These are phyloP conservation scores for Arthrobotrys pseudoclavata DNA, from an alignment of 2,329 filamentous ascomycete species.

Conservation along the genomic window DNA sequence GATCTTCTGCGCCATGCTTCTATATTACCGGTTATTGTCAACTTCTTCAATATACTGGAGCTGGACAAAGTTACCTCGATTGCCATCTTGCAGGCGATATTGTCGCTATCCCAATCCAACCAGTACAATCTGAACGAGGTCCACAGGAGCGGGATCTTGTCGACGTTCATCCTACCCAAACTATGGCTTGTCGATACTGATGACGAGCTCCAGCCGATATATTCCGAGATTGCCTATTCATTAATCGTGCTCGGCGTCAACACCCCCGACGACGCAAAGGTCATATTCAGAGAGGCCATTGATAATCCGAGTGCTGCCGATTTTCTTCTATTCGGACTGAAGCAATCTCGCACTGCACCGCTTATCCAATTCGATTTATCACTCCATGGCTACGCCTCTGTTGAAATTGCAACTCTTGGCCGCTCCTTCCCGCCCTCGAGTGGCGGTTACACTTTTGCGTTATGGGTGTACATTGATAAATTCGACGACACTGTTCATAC, in stretches of 20 bases:
- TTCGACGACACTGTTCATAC: constrained; percentile 90
- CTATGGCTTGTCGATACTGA: constrained; percentile 65
- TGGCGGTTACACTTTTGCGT: constrained; percentile 87
- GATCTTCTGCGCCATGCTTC: constrained; percentile 67
- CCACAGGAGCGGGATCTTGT: constrained; percentile 76
- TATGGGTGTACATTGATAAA: constrained; percentile 88
- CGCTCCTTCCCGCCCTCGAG: constrained; percentile 85
- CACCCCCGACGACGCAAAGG: constrained; percentile 84
- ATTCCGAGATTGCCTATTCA: constrained; percentile 77
- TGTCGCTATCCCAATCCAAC: constrained; percentile 73
- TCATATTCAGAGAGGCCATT: constrained; percentile 75
- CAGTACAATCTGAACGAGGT: constrained; percentile 78
- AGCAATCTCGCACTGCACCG: constrained; percentile 80
- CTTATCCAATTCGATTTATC: constrained; percentile 96
- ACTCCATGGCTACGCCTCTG: constrained; percentile 85
- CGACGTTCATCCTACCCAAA: constrained; percentile 61
- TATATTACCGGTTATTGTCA: constrained; percentile 66
- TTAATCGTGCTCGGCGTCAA: constrained; percentile 83
- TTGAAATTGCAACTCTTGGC: constrained; percentile 89
- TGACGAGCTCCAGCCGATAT: constrained; percentile 72
- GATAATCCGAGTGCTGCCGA: constrained; percentile 72
- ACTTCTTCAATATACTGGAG: constrained; percentile 63
- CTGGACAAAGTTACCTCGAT: constrained; percentile 69
- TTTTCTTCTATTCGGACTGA: constrained; percentile 81
- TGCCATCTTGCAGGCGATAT: constrained; percentile 76